A percentile compares a stretch with the other conserved stretches of the same genome.
phyloP scores from a whole-genome alignment of 2,329 filamentous ascomycete genomes.

The Fusarium hostae region DNA sequence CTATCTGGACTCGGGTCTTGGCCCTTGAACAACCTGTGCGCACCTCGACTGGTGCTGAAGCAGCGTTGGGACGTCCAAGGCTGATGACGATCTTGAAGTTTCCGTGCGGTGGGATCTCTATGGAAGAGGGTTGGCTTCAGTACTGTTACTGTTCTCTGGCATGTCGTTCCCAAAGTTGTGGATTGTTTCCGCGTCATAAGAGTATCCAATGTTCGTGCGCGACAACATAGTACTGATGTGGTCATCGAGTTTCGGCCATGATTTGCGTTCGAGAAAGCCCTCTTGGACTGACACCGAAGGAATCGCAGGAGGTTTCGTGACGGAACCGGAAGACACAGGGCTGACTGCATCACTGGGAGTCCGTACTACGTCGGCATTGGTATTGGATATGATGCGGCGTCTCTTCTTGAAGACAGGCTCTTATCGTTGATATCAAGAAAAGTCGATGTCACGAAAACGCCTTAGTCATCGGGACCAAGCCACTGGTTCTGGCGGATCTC shows the following conservation, averaged over 20 bases:
- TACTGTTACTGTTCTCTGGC: conserved; percentile 24
- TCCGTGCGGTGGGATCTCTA: conserved; percentile 36
- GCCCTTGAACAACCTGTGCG: conserved; percentile 39
- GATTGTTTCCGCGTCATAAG: conserved; percentile 22
- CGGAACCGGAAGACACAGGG: conserved; percentile 59
- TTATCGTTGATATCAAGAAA: conserved; percentile 35
- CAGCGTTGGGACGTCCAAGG: conserved; percentile 22
- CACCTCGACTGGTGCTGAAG: conserved; percentile 47
- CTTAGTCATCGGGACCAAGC: conserved; percentile 33
- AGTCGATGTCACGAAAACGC: conserved; percentile 29
- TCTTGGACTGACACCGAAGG: conserved; percentile 76
- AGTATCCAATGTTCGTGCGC: conserved; percentile 24
- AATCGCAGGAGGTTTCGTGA: conserved; percentile 74
- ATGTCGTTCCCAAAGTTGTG: conserved; percentile 19
- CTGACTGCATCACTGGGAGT: conserved; percentile 56
- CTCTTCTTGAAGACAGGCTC: conserved; percentile 10
- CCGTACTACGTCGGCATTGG: conserved; percentile 32
- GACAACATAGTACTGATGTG: conserved; percentile 31
- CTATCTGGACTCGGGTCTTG: conserved; percentile 33
- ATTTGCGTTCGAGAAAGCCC: conserved; percentile 61
- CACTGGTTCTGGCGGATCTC: conserved; percentile 20
- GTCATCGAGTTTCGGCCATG: conserved; percentile 46
- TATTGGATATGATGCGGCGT: conserved; percentile 10
- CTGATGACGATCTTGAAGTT: conserved; percentile 16
- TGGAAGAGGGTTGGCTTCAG: conserved; percentile 48